phyloP scores from a whole-genome alignment of 2,329 filamentous ascomycete species.

The Exophiala sp. region DNA sequence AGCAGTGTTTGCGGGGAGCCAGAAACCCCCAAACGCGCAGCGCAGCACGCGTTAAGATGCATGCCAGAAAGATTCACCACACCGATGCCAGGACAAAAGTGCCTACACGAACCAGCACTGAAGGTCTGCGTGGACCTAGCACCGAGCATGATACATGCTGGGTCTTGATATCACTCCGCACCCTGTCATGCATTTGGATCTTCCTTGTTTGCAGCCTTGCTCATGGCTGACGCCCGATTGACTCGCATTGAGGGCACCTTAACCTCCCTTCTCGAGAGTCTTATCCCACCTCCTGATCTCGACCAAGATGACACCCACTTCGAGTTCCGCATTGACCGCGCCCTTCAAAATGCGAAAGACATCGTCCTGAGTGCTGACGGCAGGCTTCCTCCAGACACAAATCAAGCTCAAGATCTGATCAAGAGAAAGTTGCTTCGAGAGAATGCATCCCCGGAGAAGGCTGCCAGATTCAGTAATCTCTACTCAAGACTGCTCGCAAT shows the following conservation, averaged over 20 bases:
- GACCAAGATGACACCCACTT: conserved; percentile 65
- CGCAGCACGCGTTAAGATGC: no score
- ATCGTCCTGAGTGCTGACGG: conserved; percentile 39
- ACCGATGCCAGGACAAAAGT: no score
- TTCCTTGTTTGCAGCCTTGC: conserved; percentile 18
- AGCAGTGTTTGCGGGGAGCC: no score
- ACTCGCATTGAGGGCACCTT: conserved; percentile 75
- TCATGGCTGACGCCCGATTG: conserved; percentile 52
- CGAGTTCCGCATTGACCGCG: conserved; percentile 66
- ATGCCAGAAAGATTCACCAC: no score
- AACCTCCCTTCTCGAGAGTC: conserved; percentile 70
- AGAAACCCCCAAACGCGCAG: no score
- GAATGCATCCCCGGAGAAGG: conserved; percentile 69
- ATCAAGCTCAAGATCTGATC: conserved; percentile 90
- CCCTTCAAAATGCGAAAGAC: conserved; percentile 50
- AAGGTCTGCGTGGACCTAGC: background rate
- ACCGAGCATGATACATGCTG: background rate
- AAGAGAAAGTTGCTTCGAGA: conserved; percentile 80
- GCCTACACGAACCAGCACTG: no score
- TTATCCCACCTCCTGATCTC: conserved; percentile 61
- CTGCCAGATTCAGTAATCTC: conserved; percentile 81
- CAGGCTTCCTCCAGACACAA: conserved; percentile 52
- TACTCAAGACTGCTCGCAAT: conserved; percentile 87
- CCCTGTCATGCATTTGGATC: conserved; percentile 19
- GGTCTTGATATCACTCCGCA: background rate